Evolutionary conservation across 2,329 filamentous ascomycete genomes (phyloP).

Genomic region (Onygenales sp.): DNA sequence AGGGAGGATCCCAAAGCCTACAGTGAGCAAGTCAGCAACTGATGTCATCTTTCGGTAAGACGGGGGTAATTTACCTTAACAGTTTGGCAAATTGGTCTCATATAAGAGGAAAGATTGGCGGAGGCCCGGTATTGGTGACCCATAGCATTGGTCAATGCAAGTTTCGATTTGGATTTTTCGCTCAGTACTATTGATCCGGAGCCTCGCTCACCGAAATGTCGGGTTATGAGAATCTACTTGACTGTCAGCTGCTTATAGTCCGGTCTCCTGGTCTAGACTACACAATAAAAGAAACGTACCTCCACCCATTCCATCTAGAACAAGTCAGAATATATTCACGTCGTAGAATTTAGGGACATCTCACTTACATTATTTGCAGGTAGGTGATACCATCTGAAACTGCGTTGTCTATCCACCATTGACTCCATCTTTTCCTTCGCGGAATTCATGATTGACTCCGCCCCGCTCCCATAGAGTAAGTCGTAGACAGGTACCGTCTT

Average conservation of each 20-base stretch:
- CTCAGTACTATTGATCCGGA: not conserved
- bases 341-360: not conserved
- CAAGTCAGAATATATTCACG: not conserved
- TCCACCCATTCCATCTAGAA: conserved; percentile 5
- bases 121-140: conserved; percentile 2
- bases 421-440: not conserved
- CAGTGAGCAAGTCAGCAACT: not conserved
- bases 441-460: conserved; percentile 3
- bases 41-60: not conserved
- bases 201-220: not conserved
- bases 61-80: not conserved
- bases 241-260: not conserved
- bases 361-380: conserved; percentile 4
- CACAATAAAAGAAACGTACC: not conserved
- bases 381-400: conserved; percentile 5
- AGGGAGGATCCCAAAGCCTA: not conserved
- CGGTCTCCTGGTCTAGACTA: not conserved
- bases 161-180: conserved; percentile 1
- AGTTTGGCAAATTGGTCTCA: conserved; percentile 2
- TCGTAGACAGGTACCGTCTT: conserved; percentile 1
- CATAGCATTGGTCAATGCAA: not conserved
- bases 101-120: conserved; percentile 2
- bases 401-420: not conserved
- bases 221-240: conserved; percentile 1
- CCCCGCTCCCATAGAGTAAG: conserved; percentile 2